Evolutionary conservation across 1,284 basidiomycete genomes (phyloP).

Genomic region (Paramarasmius palmivorus): DNA sequence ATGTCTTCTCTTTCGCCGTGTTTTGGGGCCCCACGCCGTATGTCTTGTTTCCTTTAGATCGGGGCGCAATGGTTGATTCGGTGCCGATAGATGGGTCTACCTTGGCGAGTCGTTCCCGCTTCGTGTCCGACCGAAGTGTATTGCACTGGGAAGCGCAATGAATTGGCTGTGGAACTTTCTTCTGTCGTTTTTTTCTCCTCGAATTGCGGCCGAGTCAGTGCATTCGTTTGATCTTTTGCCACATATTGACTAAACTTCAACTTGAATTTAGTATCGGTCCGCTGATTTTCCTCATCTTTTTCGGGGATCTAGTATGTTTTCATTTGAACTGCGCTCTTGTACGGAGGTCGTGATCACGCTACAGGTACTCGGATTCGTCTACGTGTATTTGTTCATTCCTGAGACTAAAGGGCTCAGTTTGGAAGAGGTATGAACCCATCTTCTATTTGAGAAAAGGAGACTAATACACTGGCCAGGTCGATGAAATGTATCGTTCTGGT

Average conservation of each 20-base stretch:
- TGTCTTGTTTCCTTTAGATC: conserved; percentile 44
- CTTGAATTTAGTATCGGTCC: conserved; percentile 61
- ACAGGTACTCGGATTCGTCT: conserved; percentile 59
- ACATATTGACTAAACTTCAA: not conserved
- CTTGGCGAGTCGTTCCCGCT: conserved; percentile 59
- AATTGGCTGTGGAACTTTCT: conserved; percentile 78
- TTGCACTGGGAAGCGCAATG: conserved; percentile 64
- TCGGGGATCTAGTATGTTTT: too few species aligned
- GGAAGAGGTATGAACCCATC: conserved; percentile 57
- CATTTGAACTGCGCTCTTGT: too few species aligned
- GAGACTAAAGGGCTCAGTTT: conserved; percentile 76
- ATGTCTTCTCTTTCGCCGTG: conserved; percentile 70
- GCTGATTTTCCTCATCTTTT: too few species aligned
- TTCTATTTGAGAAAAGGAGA: too few species aligned
- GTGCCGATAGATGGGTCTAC: conserved; percentile 40
- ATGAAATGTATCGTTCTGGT: conserved; percentile 69
- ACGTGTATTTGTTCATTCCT: conserved; percentile 72
- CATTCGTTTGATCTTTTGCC: not conserved
- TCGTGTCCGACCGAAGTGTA: conserved; percentile 75
- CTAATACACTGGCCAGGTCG: conserved; percentile 24
- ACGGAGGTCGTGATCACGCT: too few species aligned
- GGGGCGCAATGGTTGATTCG: not conserved
- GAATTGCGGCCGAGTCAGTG: conserved; percentile 52
- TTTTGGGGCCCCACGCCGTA: conserved; percentile 78
- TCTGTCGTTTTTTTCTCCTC: conserved; percentile 68